A percentile compares a stretch with the other conserved stretches of the same genome.
Conservation (phyloP, 164 flowering plant species). For the Vitis amurensis region DNA sequence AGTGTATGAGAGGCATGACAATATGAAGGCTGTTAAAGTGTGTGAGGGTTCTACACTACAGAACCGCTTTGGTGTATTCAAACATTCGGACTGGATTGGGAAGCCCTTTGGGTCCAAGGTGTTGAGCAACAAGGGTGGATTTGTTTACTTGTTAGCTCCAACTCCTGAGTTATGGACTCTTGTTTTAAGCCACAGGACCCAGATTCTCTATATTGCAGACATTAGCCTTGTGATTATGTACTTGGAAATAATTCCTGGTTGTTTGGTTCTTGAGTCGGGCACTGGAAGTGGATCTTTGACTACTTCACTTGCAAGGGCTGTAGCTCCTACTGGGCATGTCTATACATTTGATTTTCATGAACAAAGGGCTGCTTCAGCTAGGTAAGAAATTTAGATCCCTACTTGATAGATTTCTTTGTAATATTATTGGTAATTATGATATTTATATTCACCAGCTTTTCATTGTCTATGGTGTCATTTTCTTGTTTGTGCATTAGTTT, state of each 20-base stretch:
- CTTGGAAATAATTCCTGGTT: constrained; percentile 84
- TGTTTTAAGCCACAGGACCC: constrained; percentile 92
- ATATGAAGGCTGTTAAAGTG: constrained; percentile 77
- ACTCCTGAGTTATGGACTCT: constrained; percentile 93
- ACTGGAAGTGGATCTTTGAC: constrained; percentile 91
- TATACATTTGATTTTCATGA: constrained; percentile 91
- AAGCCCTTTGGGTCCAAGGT: constrained; percentile 86
- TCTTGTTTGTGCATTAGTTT: background rate
- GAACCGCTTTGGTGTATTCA: constrained; percentile 81
- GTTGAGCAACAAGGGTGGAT: constrained; percentile 73
- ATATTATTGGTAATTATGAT: background rate
- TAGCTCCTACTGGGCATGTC: constrained; percentile 84
- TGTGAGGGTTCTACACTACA: constrained; percentile 60
- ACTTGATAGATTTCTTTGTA: background rate
- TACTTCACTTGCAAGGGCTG: constrained; percentile 86
- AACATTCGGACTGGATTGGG: constrained; percentile 89
- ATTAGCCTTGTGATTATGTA: constrained; percentile 77
- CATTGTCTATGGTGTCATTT: background rate
- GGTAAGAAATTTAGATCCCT: constrained; percentile 33
- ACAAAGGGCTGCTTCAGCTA: constrained; percentile 79
- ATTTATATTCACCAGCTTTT: background rate
- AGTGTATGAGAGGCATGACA: constrained; percentile 80
- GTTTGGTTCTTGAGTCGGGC: constrained; percentile 84
- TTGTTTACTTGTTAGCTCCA: constrained; percentile 83
- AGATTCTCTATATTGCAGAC: constrained; percentile 89